Conservation (phyloP, 2,329 filamentous ascomycete genomes). For the Stemphylium vesicarium region DNA sequence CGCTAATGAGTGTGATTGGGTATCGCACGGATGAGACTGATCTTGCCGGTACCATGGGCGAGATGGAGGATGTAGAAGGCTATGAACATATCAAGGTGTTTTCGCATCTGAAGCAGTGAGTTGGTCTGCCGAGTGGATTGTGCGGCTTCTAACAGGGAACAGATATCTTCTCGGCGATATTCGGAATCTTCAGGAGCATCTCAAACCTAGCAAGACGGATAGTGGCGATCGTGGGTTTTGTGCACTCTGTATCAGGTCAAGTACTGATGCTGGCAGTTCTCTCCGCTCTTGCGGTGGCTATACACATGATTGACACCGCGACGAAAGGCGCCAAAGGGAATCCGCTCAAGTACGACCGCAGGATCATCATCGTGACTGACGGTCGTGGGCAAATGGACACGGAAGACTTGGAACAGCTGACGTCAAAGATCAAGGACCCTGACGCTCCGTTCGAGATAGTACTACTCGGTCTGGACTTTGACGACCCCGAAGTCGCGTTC, state of each 20-base stretch:
- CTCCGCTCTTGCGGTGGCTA: constrained; percentile 83
- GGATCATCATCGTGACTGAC: constrained; percentile 84
- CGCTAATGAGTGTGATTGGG: constrained; percentile 78
- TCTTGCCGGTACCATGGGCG: constrained; percentile 58
- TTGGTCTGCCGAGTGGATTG: neutral
- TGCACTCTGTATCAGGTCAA: neutral
- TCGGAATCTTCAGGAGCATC: constrained; percentile 64
- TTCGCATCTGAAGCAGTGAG: constrained; percentile 66
- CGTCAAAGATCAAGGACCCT: constrained; percentile 74
- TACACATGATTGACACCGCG: constrained; percentile 87
- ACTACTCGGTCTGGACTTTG: constrained; percentile 89
- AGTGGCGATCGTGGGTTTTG: constrained; percentile 71
- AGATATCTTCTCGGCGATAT: constrained; percentile 72
- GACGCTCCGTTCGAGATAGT: constrained; percentile 72
- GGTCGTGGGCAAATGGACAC: constrained; percentile 74
- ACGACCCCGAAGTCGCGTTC: constrained; percentile 85
- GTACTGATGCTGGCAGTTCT: constrained; percentile 58
- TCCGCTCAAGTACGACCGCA: constrained; percentile 44
- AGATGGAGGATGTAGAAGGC: constrained; percentile 68
- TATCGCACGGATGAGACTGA: constrained; percentile 71
- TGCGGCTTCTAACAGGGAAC: neutral
- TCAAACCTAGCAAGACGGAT: constrained; percentile 72
- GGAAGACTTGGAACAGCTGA: constrained; percentile 73
- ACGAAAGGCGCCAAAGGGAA: constrained; percentile 71
- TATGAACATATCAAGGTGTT: constrained; percentile 85